A percentile compares a stretch with the other conserved stretches of the same genome.
Evolutionary conservation across 177 flowering plant genomes (phyloP).

Genomic region (Tripterygium wilfordii): DNA sequence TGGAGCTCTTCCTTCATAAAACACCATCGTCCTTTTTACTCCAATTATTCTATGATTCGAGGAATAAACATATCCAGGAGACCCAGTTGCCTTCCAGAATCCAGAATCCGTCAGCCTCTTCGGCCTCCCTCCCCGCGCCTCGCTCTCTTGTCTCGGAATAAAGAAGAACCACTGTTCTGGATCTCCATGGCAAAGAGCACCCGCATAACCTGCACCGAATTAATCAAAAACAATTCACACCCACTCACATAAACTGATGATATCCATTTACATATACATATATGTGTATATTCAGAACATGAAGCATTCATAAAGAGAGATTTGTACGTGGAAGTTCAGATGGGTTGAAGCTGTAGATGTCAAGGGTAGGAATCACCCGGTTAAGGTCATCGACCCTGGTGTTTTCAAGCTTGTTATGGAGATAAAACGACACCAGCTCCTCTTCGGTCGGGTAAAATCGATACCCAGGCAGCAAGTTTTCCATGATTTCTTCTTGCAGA

Average conservation of each 20-base stretch:
- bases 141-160: constrained; percentile 37
- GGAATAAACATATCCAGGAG: constrained; percentile 44
- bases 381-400: constrained; percentile 14
- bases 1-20: constrained; percentile 47
- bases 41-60: constrained; percentile 30
- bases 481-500: too few species aligned
- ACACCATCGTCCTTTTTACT: constrained; percentile 48
- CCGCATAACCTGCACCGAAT: constrained; percentile 26
- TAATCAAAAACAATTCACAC: too few species aligned
- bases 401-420: constrained; percentile 29
- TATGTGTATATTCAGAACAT: neutral
- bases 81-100: constrained; percentile 62
- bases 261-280: neutral
- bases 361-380: constrained; percentile 31
- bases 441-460: constrained; percentile 46
- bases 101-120: constrained; percentile 35
- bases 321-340: constrained; percentile 38
- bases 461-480: constrained; percentile 23
- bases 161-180: constrained; percentile 56
- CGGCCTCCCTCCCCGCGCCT: constrained; percentile 47
- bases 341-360: constrained; percentile 33
- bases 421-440: constrained; percentile 34
- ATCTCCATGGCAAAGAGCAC: constrained; percentile 26
- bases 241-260: neutral
- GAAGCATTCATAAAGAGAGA: neutral